Evolutionary conservation across 495 filamentous ascomycete genomes (phyloP), one percentile per base, ranked within the genome.

Genomic region (Oidiodendron maius): DNA sequence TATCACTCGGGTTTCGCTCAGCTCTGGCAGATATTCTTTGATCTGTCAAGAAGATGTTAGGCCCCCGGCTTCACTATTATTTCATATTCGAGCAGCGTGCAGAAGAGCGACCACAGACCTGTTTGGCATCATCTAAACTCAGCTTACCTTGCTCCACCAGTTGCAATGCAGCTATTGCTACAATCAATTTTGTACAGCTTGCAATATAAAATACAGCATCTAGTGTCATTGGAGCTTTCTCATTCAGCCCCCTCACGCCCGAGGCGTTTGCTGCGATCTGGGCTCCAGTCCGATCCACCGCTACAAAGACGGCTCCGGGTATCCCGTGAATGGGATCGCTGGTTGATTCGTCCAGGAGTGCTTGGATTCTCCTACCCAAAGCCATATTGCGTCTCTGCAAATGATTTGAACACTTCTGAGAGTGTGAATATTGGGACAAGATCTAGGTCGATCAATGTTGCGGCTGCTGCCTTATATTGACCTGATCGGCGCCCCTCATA

Each of bases 111-210:
- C n/a, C n/a, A n/a, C n/a, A n/a, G n/a, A n/a, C n/a, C 16, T 65
- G 60, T 0, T 56, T 59, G 54, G 77, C 68, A 52, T 81, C 78
- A 52, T 81, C 78, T 0, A 83, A 59, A 0, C 50, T 52, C 11
- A 83, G 51, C 28, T 48, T 57, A 1, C 75, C 76, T 46, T 76
- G 65, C 50, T 82, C 79, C 11, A 79, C 71, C 0, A 78, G 64
- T 52, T 83, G 78, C 78, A 82, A 80, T 46, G 64, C 71, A 0
- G 76, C 77, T 40, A 83, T 64, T 0, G 64, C 70, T 1, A 61
- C 58, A 4, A 79, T 51, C 56, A 78, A 54, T 49, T 80, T 81
- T 0, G 77, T 80, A 55, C 74, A 78, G 17, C 71, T 76, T 36
- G 74, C 73, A 13, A 80, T 73, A 73, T 70, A 81, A 53, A 77